A percentile compares a stretch with the other conserved stretches of the same genome.
These are phyloP conservation scores for Novymonas esmeraldas DNA, from an alignment of 208 protist genomes.

Conservation along the genomic window DNA sequence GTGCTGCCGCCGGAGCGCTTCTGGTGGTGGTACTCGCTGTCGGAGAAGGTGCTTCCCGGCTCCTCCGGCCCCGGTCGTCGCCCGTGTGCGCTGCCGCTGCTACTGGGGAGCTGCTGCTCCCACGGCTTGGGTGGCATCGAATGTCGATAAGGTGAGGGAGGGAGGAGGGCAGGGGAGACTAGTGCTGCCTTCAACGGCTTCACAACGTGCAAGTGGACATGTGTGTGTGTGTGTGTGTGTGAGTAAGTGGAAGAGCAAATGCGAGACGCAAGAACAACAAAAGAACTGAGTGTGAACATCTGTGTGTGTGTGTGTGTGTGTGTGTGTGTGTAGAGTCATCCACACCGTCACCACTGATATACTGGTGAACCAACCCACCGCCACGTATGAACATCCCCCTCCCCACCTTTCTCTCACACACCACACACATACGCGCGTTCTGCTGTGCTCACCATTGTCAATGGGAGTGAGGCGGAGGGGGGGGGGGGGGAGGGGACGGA, in stretches of 20 bases:
- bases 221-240: too few species aligned
- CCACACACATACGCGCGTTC: too few species aligned
- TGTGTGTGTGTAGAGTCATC: not conserved
- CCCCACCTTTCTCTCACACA: too few species aligned
- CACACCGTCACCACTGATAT: too few species aligned
- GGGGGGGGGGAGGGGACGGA: too few species aligned
- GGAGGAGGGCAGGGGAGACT: not conserved
- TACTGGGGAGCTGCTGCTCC: constrained; percentile 16
- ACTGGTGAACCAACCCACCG: too few species aligned
- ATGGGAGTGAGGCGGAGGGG: not conserved
- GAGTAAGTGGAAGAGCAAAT: too few species aligned
- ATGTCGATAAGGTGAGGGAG: not conserved
- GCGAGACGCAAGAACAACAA: too few species aligned
- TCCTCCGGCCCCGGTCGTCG: constrained; percentile 5
- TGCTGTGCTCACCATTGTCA: not conserved
- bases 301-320: not conserved
- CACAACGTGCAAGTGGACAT: too few species aligned
- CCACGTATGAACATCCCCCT: too few species aligned
- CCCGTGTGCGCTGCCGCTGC: constrained; percentile 9
- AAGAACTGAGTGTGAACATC: not conserved
- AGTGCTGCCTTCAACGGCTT: not conserved
- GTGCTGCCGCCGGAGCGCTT: constrained; percentile 13
- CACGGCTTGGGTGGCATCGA: constrained; percentile 45
- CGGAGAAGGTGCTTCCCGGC: constrained; percentile 26
- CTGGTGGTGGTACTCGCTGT: constrained; percentile 32